These are phyloP conservation scores for Monascus ruber DNA, from an alignment of 2,329 filamentous ascomycete species.

Conservation along the genomic window DNA sequence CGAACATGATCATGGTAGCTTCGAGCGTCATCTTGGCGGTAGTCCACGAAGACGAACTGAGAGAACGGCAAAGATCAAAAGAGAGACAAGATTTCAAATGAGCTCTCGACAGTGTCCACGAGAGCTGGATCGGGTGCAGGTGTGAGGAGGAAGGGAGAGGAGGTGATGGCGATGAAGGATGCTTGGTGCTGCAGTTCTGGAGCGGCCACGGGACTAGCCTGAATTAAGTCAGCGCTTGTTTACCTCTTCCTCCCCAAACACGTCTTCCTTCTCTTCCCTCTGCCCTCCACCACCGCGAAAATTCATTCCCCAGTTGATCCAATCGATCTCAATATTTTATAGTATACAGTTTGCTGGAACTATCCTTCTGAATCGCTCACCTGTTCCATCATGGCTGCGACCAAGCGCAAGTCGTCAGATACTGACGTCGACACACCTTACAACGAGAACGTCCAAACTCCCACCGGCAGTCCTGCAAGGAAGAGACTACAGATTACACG, in stretches of 20 bases:
- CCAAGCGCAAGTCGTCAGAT: conserved; percentile 31
- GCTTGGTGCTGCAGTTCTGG: neutral
- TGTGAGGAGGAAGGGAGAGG: conserved; percentile 3
- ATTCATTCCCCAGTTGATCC: neutral
- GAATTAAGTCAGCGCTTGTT: conserved; percentile 30
- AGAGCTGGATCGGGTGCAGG: conserved; percentile 5
- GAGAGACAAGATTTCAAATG: neutral
- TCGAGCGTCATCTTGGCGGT: conserved; percentile 82
- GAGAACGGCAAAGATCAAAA: conserved; percentile 1
- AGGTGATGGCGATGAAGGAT: conserved; percentile 11
- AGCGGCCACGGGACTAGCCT: neutral
- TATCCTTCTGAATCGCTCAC: neutral
- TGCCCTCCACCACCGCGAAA: neutral
- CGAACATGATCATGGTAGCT: conserved; percentile 89
- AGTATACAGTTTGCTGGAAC: neutral
- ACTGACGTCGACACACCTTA: conserved; percentile 23
- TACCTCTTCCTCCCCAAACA: conserved; percentile 21
- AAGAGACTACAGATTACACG: conserved; percentile 53
- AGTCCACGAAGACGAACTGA: conserved; percentile 7
- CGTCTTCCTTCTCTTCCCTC: conserved; percentile 6
- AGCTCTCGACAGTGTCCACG: neutral
- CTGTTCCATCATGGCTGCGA: conserved; percentile 22
- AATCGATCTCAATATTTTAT: neutral
- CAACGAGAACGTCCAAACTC: conserved; percentile 38
- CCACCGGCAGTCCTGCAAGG: conserved; percentile 48